Conservation (phyloP, 2,329 filamentous ascomycete species). For the Ophiocordyceps camponoti-saundersi region DNA sequence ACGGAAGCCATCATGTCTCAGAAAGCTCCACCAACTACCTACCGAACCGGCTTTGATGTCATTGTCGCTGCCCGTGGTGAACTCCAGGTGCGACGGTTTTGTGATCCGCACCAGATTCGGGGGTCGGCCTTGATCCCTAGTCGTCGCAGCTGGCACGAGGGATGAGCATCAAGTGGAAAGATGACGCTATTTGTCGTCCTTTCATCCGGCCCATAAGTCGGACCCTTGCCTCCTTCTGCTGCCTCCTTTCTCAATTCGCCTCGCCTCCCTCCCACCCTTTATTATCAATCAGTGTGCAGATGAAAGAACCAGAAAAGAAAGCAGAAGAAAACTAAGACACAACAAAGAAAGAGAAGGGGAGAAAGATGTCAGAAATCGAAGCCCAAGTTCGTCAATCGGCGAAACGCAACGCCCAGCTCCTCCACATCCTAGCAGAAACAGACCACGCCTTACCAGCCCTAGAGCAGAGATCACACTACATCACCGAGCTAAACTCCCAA, state of each 20-base stretch:
- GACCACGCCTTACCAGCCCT: slow-evolving; percentile 29
- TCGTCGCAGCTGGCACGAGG: neutral
- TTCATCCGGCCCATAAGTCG: neutral
- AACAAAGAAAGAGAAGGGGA: neutral
- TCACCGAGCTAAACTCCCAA: slow-evolving; percentile 26
- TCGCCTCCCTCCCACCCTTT: neutral
- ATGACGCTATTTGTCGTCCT: neutral
- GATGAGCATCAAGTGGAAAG: neutral
- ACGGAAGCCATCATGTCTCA: neutral
- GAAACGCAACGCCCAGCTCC: slow-evolving; percentile 19
- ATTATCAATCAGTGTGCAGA: neutral
- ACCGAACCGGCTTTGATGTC: neutral
- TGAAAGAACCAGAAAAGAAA: neutral
- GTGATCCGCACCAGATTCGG: too few species aligned
- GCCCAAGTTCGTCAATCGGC: neutral
- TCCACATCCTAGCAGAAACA: slow-evolving; percentile 27
- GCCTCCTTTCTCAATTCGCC: neutral
- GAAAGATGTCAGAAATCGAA: neutral
- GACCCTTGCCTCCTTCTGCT: neutral
- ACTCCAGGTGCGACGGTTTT: neutral
- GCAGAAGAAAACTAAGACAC: neutral
- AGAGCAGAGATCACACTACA: slow-evolving; percentile 24
- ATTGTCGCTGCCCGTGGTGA: neutral
- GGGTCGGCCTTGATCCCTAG: too few species aligned
- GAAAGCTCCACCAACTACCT: neutral